These are phyloP conservation scores for Penicillium paneum DNA, from an alignment of 2,329 filamentous ascomycete species.

Conservation along the genomic window DNA sequence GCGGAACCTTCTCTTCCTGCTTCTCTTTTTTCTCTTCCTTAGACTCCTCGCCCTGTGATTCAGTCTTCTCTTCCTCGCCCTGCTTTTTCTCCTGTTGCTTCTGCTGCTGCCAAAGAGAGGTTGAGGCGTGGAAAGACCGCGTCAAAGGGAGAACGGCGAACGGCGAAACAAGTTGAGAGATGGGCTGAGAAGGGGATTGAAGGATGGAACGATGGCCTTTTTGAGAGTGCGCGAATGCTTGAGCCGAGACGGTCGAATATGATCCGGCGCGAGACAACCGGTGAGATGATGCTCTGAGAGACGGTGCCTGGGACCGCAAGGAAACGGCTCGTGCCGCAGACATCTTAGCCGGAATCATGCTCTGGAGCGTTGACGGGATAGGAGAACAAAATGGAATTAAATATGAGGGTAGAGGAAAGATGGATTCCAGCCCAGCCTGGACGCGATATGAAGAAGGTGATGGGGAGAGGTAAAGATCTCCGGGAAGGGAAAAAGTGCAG, in stretches of 20 bases:
- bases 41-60: slow-evolving; percentile 46
- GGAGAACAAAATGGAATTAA: slow-evolving; percentile 2
- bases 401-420: slow-evolving; percentile 1
- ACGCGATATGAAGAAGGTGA: slow-evolving; percentile 21
- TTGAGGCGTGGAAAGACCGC: slow-evolving; percentile 38
- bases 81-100: slow-evolving; percentile 39
- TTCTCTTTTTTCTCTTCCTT: slow-evolving; percentile 48
- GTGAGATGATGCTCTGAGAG: slow-evolving; percentile 34
- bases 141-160: slow-evolving; percentile 37
- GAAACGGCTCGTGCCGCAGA: slow-evolving; percentile 38
- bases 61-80: slow-evolving; percentile 33
- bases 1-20: slow-evolving; percentile 68
- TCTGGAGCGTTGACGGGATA: slow-evolving; percentile 18
- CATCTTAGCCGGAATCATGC: slow-evolving; percentile 43
- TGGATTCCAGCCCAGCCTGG: slow-evolving; percentile 23
- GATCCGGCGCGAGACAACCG: slow-evolving; percentile 34
- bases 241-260: slow-evolving; percentile 38
- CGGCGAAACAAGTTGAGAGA: slow-evolving; percentile 33
- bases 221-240: slow-evolving; percentile 24
- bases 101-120: slow-evolving; percentile 34
- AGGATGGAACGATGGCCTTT: slow-evolving; percentile 32
- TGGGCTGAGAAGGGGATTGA: slow-evolving; percentile 28
- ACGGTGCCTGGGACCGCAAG: slow-evolving; percentile 34
- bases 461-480: slow-evolving; percentile 26
- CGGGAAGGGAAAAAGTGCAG: slow-evolving; percentile 36